Evolutionary conservation across 2,329 filamentous ascomycete species (phyloP), one percentile per base, ranked within the genome.

Genomic region (Neoscytalidium dimidiatum): DNA sequence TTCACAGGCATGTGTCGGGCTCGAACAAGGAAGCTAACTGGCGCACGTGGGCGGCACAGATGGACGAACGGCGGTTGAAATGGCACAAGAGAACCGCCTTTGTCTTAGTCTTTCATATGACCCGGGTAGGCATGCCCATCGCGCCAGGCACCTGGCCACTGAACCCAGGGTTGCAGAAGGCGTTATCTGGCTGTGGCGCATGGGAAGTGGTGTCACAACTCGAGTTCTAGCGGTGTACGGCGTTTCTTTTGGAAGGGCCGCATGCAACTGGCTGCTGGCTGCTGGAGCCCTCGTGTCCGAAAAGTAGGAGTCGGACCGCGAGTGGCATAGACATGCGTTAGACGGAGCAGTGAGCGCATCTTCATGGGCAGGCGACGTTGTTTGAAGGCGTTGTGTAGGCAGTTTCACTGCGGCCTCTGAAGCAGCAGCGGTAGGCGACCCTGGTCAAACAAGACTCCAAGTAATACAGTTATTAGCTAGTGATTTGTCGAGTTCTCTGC

Each of bases 1-100:
- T 23, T 46, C 52, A 26, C 3, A 21, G 41, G 29, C 44, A 23
- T 35, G 38, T 44, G 28, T 38, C 19, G 5, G n/a, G 14, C 19
- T 28, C 33, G 11, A 28, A 49, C 19, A 26, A 33, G 35, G 28
- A 35, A 35, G 56, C 63, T 65, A 65, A 65, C 33, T 35, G 56
- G 31, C 33, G 53, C 63, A 65, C 63, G 63, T 65, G 63, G 63
- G 46, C 35, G 23, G 29, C 43, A 58, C 35, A 64, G 63, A 44
- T 60, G 53, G 63, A 60, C 53, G 14, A 61, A 52, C 33, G 63
- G 63, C 17, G 63, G 63, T 52, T 65, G 43, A 65, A 21, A 44
- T 35, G 28, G 51, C 51, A 57, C 9, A 49, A 29, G 53, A 26
- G 13, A 33, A 19, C 48, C 49, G 48, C 9, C 41, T 35, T 23